These are phyloP conservation scores for Phytophthora hibernalis DNA, from an alignment of 352 stramenopile species.

Conservation along the genomic window DNA sequence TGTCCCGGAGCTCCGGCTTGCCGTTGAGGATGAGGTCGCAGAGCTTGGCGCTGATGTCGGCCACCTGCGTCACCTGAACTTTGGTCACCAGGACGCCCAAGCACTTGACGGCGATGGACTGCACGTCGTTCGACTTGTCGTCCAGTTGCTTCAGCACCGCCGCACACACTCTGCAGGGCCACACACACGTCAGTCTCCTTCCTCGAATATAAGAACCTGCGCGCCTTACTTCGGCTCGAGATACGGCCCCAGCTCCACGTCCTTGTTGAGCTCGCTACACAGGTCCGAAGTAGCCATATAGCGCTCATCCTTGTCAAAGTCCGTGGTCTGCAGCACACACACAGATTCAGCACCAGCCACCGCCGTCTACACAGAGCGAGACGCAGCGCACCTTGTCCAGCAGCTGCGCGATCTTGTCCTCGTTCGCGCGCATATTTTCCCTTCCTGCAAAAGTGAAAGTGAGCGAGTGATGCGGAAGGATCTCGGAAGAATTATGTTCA, in stretches of 20 bases:
- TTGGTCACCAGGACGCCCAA: conserved; percentile 97
- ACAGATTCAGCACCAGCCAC: conserved; percentile 7
- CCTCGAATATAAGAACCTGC: conserved; percentile 16
- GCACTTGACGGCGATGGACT: conserved; percentile 94
- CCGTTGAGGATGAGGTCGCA: conserved; percentile 96
- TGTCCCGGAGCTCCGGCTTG: conserved; percentile 97
- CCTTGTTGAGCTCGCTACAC: conserved; percentile 95
- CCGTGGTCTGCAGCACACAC: conserved; percentile 60
- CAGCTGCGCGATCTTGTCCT: conserved; percentile 81
- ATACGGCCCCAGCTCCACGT: conserved; percentile 87
- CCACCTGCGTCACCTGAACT: conserved; percentile 94
- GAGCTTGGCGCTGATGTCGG: conserved; percentile 98
- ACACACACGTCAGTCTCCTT: not conserved
- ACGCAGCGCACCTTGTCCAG: conserved; percentile 70
- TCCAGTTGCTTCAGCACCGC: conserved; percentile 97
- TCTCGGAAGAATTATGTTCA: conserved; percentile 19
- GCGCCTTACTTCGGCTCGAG: conserved; percentile 81
- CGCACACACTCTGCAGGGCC: conserved; percentile 88
- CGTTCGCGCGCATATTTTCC: conserved; percentile 69
- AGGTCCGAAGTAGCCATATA: conserved; percentile 99
- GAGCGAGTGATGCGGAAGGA: conserved; percentile 21
- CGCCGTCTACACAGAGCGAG: not conserved
- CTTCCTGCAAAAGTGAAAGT: conserved; percentile 18
- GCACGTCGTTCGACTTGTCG: conserved; percentile 99
- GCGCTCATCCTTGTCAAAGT: conserved; percentile 98